phyloP scores from a whole-genome alignment of 78 protist species.

The Dictyostelium brefeldianum region DNA sequence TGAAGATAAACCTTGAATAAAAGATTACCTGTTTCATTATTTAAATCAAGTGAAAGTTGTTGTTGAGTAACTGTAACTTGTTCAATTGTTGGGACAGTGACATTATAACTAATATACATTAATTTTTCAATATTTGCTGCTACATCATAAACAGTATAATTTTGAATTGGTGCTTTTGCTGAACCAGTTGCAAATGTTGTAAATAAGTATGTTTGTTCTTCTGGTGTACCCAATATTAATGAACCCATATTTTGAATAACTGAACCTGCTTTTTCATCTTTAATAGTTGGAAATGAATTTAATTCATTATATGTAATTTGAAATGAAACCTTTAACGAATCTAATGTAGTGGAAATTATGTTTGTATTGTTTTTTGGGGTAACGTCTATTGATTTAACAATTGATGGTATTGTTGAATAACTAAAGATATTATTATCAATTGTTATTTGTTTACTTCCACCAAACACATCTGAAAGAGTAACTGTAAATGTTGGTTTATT shows the following conservation, averaged over 20 bases:
- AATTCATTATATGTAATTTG: neutral
- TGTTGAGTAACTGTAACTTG: neutral
- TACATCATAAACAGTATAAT: too few relatives aligned
- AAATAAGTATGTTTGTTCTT: neutral
- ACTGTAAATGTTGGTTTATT: too few relatives aligned
- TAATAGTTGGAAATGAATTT: neutral
- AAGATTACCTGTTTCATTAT: neutral
- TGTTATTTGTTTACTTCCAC: neutral
- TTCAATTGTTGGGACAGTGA: too few relatives aligned
- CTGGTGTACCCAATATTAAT: neutral
- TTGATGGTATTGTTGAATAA: neutral
- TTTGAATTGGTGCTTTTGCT: too few relatives aligned
- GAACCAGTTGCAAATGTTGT: neutral
- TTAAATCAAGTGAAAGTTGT: neutral
- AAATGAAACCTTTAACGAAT: neutral
- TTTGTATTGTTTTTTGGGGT: neutral
- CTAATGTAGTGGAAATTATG: neutral
- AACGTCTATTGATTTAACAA: neutral
- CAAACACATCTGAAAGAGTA: neutral
- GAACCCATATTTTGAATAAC: neutral
- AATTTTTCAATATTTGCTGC: too few relatives aligned
- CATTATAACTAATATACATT: too few relatives aligned
- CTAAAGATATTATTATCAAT: too few relatives aligned
- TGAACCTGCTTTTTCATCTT: neutral
- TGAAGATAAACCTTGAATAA: neutral